Evolutionary conservation across 2,329 filamentous ascomycete species (phyloP).

Genomic region (Penicillium sp.): DNA sequence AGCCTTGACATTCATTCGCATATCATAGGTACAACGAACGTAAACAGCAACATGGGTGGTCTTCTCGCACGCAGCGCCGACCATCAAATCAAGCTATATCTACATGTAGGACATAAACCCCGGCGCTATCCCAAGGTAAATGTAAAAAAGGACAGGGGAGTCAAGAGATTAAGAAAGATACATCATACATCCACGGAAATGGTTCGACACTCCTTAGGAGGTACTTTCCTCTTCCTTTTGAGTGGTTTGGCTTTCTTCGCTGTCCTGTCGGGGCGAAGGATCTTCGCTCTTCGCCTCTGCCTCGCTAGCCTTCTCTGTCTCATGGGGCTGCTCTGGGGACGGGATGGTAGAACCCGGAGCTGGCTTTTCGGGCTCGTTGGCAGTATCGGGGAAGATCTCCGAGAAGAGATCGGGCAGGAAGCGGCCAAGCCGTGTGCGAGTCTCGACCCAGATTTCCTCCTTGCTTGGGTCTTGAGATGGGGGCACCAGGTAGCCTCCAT

Average conservation of each 20-base stretch:
- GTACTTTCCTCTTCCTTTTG: conserved; percentile 1
- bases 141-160: conserved; percentile 6
- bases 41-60: not conserved
- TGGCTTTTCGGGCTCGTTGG: conserved; percentile 19
- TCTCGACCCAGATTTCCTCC: conserved; percentile 59
- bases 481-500: conserved; percentile 76
- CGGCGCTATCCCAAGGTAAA: conserved; percentile 16
- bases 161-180: not conserved
- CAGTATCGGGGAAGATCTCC: conserved; percentile 54
- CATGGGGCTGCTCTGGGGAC: conserved; percentile 17
- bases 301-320: conserved; percentile 15
- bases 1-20: not conserved
- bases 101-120: conserved; percentile 11
- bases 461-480: conserved; percentile 54
- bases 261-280: not conserved
- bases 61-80: conserved; percentile 2
- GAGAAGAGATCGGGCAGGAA: conserved; percentile 59
- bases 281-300: conserved; percentile 14
- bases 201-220: not conserved
- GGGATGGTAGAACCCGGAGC: conserved; percentile 13
- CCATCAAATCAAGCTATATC: conserved; percentile 15
- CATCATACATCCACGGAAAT: not conserved
- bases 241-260: not conserved
- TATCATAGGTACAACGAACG: not conserved
- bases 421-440: conserved; percentile 57